Evolutionary conservation across 192 early-diverging fungal genomes (phyloP).

Genomic region (Coemansia sp.): DNA sequence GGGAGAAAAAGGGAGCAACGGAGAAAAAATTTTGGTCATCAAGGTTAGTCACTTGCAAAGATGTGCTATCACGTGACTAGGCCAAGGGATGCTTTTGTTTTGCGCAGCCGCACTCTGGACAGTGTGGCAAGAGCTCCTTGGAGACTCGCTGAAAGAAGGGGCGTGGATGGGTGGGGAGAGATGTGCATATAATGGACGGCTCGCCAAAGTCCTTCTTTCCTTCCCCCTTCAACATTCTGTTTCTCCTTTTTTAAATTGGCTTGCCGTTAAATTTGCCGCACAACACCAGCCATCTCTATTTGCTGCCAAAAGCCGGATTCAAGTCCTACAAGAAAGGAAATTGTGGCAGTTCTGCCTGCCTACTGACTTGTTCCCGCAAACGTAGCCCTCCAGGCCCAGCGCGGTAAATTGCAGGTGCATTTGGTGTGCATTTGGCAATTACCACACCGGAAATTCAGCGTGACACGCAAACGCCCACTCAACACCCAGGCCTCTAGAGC

Average conservation of each 20-base stretch:
- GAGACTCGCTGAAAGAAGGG: too few relatives aligned
- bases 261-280: not conserved
- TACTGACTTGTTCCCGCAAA: conserved; percentile 4
- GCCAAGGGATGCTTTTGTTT: not conserved
- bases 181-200: too few relatives aligned
- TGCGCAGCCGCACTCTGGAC: not conserved
- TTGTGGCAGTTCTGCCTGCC: not conserved
- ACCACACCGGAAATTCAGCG: conserved; percentile 7
- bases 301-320: not conserved
- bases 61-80: not conserved
- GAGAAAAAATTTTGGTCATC: not conserved
- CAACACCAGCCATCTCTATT: not conserved
- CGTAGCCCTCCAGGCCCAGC: conserved; percentile 1
- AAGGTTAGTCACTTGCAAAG: too few relatives aligned
- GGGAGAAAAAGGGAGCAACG: not conserved
- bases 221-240: too few relatives aligned
- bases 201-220: too few relatives aligned
- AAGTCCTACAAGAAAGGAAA: not conserved
- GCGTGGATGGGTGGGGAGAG: too few relatives aligned
- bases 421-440: conserved; percentile 22
- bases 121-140: too few relatives aligned
- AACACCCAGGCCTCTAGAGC: conserved; percentile 5
- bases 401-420: conserved; percentile 25
- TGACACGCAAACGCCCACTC: conserved; percentile 33
- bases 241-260: not conserved